Evolutionary conservation across 1,139 yeast genomes (phyloP), one percentile per base, ranked within the genome.

Genomic region (Pichia sorboxylosa): DNA sequence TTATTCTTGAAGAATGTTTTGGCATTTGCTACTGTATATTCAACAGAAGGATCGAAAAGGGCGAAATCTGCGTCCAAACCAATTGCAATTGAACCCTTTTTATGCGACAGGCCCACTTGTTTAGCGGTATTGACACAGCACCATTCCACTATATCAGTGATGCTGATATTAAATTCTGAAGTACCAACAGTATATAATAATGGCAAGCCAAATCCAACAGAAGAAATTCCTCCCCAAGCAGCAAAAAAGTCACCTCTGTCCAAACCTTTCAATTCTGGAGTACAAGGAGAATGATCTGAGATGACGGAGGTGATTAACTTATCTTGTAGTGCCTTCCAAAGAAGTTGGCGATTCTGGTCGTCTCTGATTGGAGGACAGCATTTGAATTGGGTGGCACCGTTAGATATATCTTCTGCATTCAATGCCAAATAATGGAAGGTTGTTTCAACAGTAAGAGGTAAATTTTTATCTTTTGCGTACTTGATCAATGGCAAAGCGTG

Each of bases 191-290:
- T 81, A 64, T 69, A 76, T 36, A 87, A 58, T 28, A 85, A 66
- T 0, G 94, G 81, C 34, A 87, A 65, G 0, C 96, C 96, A 32
- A 85, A 71, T 0, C 97, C 97, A 18, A 87, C 92, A 2, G 94
- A 81, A 2, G 94, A 69, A 32, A 87, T 84, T n/a, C 96, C 97
- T 30, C 96, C 97, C 97, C 96, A 87, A 2, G 96, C 94, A 29
- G 74, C 70, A 53, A 84, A 74, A 53, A 85, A 87, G 52, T 87
- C 94, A 30, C 96, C 96, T 36, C 72, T 66, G 19, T 75, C 80
- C 36, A 85, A 62, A 17, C 80, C 79, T 54, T 85, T 87, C 46
- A 87, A 62, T 41, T 83, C 84, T 0, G 96, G 94, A 0, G 94
- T 83, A 57, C 97, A 87, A 6, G 96, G 97, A 3, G 94, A 83